Evolutionary conservation across 768 basidiomycete species (phyloP).

Genomic region (Floccularia luteovirens): DNA sequence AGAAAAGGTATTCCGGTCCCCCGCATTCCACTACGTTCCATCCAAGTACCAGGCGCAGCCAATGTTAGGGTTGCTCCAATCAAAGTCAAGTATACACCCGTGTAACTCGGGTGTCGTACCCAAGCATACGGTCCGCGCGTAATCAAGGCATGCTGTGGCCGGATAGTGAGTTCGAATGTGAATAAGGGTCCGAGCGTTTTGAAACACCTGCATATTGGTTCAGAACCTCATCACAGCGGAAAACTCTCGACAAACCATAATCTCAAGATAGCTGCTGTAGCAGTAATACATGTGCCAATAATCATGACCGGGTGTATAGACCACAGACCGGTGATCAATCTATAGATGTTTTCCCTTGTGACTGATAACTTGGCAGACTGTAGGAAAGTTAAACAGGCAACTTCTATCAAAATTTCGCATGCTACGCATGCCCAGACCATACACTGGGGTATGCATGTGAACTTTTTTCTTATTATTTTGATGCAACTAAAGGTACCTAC

Average conservation of each 20-base stretch:
- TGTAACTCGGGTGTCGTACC: conserved; percentile 37
- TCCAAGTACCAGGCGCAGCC: conserved; percentile 23
- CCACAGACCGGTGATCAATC: conserved; percentile 7
- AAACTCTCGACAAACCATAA: conserved; percentile 16
- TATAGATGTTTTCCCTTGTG: too few species aligned
- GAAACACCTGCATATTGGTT: conserved; percentile 22
- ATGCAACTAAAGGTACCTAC: conserved; percentile 10
- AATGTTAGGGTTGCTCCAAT: conserved; percentile 23
- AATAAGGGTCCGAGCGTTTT: conserved; percentile 30
- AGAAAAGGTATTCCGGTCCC: conserved; percentile 15
- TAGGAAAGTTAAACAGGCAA: conserved; percentile 2
- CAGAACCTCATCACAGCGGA: background rate
- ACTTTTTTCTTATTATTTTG: conserved; percentile 3
- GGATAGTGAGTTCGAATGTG: conserved; percentile 35
- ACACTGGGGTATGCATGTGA: conserved; percentile 9
- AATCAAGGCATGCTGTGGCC: conserved; percentile 29
- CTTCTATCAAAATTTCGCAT: conserved; percentile 9
- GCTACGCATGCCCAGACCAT: conserved; percentile 21
- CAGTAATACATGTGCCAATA: conserved; percentile 16
- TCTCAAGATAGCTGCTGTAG: conserved; percentile 18
- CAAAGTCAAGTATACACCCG: conserved; percentile 29
- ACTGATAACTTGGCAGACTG: too few species aligned
- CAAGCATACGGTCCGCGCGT: conserved; percentile 35
- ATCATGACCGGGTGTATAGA: conserved; percentile 14
- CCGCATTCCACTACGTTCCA: conserved; percentile 13